phyloP scores from a whole-genome alignment of 2,329 filamentous ascomycete genomes.

The Triangularia setosa region DNA sequence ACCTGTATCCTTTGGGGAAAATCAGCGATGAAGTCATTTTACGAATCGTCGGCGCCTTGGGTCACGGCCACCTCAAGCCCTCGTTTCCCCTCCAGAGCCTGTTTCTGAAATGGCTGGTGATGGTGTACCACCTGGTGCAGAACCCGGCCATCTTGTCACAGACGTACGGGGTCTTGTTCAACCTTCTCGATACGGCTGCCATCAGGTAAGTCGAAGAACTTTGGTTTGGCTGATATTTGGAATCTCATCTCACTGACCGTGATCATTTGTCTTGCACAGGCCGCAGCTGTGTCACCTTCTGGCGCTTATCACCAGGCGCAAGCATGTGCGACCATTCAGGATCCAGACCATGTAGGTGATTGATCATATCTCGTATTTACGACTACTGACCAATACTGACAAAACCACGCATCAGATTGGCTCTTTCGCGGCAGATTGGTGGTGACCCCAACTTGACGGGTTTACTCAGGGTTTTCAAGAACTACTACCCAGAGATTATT shows the following conservation, averaged over 20 bases:
- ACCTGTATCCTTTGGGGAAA: conserved; percentile 67
- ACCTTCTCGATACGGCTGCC: conserved; percentile 74
- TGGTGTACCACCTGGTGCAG: conserved; percentile 69
- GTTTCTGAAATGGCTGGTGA: conserved; percentile 73
- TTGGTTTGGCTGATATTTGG: neutral
- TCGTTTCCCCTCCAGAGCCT: conserved; percentile 65
- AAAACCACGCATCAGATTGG: conserved; percentile 40
- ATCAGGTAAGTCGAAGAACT: conserved; percentile 52
- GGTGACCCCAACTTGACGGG: conserved; percentile 73
- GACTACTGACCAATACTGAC: neutral
- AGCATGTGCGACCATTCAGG: conserved; percentile 77
- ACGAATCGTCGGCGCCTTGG: conserved; percentile 67
- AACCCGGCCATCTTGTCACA: conserved; percentile 60
- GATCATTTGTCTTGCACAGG: conserved; percentile 34
- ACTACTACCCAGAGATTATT: conserved; percentile 87
- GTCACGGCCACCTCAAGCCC: conserved; percentile 72
- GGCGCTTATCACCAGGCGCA: conserved; percentile 72
- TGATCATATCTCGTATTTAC: neutral
- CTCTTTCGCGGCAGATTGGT: conserved; percentile 56
- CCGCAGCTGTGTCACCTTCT: conserved; percentile 70
- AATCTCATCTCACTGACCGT: neutral
- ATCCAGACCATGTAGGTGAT: conserved; percentile 67
- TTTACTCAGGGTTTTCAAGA: conserved; percentile 77
- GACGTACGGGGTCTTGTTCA: conserved; percentile 74
- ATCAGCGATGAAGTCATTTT: conserved; percentile 60